Percentiles rank a stretch among this genome's conserved stretches.
Evolutionary conservation across 139 green algal genomes (phyloP).

Genomic region (Zygnema cylindricum): DNA sequence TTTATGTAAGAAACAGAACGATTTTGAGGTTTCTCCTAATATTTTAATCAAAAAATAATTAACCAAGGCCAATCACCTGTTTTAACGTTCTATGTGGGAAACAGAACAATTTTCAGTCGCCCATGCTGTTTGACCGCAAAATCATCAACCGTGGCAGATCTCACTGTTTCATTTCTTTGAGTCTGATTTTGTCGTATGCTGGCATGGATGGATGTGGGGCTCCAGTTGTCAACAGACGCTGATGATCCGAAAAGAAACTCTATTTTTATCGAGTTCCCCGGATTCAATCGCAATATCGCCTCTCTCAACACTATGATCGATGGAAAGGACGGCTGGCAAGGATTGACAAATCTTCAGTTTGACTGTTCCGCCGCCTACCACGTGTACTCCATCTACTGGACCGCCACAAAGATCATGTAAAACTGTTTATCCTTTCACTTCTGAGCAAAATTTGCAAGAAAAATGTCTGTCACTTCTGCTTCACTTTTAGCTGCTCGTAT

Average conservation of each 20-base stretch:
- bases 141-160: neutral
- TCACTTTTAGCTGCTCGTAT: no score
- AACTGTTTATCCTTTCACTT: no score
- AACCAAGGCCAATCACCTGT: no score
- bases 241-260: conserved; percentile 19
- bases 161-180: neutral
- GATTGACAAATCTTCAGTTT: conserved; percentile 7
- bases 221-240: conserved; percentile 13
- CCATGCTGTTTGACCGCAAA: neutral
- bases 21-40: no score
- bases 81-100: neutral
- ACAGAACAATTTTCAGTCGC: neutral
- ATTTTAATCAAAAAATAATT: no score
- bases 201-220: neutral
- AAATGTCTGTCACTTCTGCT: no score
- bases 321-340: neutral
- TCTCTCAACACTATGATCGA: conserved; percentile 23
- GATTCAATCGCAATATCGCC: conserved; percentile 13
- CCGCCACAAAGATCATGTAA: conserved; percentile 16
- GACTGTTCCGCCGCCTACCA: conserved; percentile 43
- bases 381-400: conserved; percentile 37
- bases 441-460: no score
- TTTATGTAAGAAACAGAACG: conserved; percentile 50
- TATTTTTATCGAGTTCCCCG: conserved; percentile 48
- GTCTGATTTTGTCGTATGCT: neutral